Evolutionary conservation across 257 asterid genomes (phyloP).

Genomic region (Echites panduratus): DNA sequence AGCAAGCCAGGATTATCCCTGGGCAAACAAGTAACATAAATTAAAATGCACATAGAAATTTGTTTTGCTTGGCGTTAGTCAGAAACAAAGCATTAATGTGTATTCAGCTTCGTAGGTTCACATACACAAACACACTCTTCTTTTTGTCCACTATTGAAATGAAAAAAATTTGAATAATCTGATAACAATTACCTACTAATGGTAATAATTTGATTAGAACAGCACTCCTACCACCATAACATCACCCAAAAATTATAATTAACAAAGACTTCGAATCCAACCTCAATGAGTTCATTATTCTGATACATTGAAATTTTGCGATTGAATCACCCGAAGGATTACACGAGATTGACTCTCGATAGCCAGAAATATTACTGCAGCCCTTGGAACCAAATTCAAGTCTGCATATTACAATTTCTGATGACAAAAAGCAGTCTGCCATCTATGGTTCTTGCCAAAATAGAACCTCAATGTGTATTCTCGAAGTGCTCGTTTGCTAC

Average conservation of each 20-base stretch:
- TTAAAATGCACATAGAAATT: background rate
- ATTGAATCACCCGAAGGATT: background rate
- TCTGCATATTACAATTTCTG: background rate
- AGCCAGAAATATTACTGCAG: background rate
- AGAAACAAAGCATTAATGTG: background rate
- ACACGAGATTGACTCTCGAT: too few relatives aligned
- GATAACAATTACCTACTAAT: background rate
- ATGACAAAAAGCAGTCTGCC: background rate
- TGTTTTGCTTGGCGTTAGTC: slow-evolving; percentile 1
- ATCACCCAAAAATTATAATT: background rate
- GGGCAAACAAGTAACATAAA: slow-evolving; percentile 17
- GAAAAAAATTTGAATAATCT: background rate
- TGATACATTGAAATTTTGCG: background rate
- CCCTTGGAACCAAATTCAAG: background rate
- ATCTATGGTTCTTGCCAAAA: background rate
- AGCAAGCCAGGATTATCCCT: slow-evolving; percentile 59
- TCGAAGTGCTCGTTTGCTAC: background rate
- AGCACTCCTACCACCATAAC: background rate
- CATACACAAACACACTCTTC: background rate
- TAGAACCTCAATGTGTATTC: background rate
- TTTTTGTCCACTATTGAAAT: background rate
- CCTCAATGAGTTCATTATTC: background rate
- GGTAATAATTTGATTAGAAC: background rate
- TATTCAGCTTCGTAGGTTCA: background rate
- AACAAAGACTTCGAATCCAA: background rate